Conservation (phyloP, 371 early-diverging fungal genomes). For the Circinella umbellata region DNA sequence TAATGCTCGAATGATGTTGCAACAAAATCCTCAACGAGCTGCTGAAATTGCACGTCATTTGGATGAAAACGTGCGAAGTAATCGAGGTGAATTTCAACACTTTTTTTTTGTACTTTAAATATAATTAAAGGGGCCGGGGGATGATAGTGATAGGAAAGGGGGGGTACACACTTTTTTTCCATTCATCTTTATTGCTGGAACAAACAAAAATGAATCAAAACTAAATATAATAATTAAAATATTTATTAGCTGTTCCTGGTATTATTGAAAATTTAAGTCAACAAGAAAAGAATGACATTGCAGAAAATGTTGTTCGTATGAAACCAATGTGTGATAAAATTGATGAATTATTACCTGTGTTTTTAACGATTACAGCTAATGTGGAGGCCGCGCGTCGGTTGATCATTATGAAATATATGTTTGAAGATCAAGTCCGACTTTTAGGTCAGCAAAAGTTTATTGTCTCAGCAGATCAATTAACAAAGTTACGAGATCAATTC, state of each 20-base stretch:
- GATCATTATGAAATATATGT: constrained; percentile 65
- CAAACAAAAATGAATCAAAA: too few species aligned
- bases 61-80: constrained; percentile 48
- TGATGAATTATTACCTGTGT: constrained; percentile 47
- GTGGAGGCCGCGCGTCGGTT: constrained; percentile 53
- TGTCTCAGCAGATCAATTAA: constrained; percentile 49
- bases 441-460: constrained; percentile 52
- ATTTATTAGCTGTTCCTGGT: constrained; percentile 28
- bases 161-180: too few species aligned
- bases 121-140: too few species aligned
- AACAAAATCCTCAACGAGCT: constrained; percentile 32
- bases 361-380: constrained; percentile 46
- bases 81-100: constrained; percentile 34
- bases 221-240: too few species aligned
- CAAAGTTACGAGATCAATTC: constrained; percentile 55
- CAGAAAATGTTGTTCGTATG: constrained; percentile 43
- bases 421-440: constrained; percentile 59
- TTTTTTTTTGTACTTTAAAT: neutral
- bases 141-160: too few species aligned
- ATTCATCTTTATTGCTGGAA: neutral
- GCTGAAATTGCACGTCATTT: constrained; percentile 48
- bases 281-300: constrained; percentile 53
- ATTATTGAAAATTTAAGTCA: constrained; percentile 41
- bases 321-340: constrained; percentile 53
- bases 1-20: constrained; percentile 4